Evolutionary conservation across 2,329 filamentous ascomycete genomes (phyloP), one percentile per base, ranked within the genome.

Genomic region (Rhynchosporium graminicola): DNA sequence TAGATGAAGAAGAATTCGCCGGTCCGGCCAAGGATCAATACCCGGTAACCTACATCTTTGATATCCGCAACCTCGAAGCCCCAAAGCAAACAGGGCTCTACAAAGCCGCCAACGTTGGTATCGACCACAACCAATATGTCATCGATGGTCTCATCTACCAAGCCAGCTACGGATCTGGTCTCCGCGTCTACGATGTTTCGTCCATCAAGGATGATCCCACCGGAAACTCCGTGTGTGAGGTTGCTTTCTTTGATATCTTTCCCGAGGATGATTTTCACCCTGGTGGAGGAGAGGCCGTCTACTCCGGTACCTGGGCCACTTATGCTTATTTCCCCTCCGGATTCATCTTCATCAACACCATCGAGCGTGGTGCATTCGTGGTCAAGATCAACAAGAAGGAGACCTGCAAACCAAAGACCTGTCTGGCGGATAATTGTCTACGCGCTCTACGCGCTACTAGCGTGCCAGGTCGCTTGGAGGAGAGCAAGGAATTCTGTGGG

Each of bases 21-120:
- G 79, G 77, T 8, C 75, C 76, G 0, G 80, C 75, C 0, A 72
- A 71, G 0, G 76, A 81, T 50, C 77, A 78, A 1, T 78, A 72
- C 63, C 79, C 81, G 3, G 78, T 80, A 3, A 83, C 80, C 0
- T 83, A 81, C 68, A 81, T 83, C 68, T 81, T 79, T 72, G 79
- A 80, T 67, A 78, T 80, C 69, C 71, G 70, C 57, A 70, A 70
- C 46, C 74, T 80, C 57, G 72, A 74, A 42, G 69, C 68, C 4
- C 78, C 79, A 4, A 72, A 75, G 64, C 76, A 79, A 62, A 79
- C 77, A 12, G 78, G 78, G 15, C 68, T 74, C 62, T 80, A 78
- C 73, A 76, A 76, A 65, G 72, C 72, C 26, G 69, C 69, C 1
- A 74, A 74, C 51, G 72, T 73, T 46, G 73, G 74, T n/a, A 75